Evolutionary conservation across 1,284 basidiomycete genomes (phyloP), one percentile per base, ranked within the genome.

Genomic region (Pseudozyma tsukubaensis): DNA sequence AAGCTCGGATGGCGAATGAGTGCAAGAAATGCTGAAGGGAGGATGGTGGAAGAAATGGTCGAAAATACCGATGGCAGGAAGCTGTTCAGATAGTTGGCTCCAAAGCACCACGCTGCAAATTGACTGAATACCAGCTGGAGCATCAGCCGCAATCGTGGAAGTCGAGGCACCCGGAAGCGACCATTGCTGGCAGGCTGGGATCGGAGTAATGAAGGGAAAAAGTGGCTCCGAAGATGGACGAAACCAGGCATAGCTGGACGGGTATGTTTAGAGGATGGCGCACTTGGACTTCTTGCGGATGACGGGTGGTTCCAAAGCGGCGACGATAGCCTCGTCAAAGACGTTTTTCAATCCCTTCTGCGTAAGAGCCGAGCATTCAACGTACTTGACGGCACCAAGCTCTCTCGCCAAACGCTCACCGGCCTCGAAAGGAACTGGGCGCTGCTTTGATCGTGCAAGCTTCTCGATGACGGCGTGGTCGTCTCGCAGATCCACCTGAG

Each of bases 301-400:
- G 76, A 96, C 91, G 72, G 96, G 96, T 66, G 96, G 96, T 86
- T 98, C 96, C 77, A 99, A 90, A 21, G 95, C 97, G 72, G 96
- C 96, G 72, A 98, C 96, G 84, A 99, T 98, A 62, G 96, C 96
- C 94, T 99, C 97, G 86, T 99, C 96, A 86, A 99, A 99, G 67
- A 99, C 96, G 86, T 98, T 98, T 92, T 99, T 99, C 86, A 99
- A 87, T 9, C 97, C 96, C 88, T 95, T 94, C 89, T 99, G 96
- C 78, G 97, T 99, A 86, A 99, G 87, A 52, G 96, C 97, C 63
- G 95, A 98, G 87, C 97, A 99, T 87, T 99, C 96, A 65, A 98
- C 95, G 86, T 97, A 99, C 87, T 98, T 99, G 86, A 99, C 94
- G 39, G 95, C 96, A 44, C 95, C 95, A 54, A 99, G 88, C 83